Conservation (phyloP, 2,329 filamentous ascomycete species). For the Pyrenochaeta sp. region DNA sequence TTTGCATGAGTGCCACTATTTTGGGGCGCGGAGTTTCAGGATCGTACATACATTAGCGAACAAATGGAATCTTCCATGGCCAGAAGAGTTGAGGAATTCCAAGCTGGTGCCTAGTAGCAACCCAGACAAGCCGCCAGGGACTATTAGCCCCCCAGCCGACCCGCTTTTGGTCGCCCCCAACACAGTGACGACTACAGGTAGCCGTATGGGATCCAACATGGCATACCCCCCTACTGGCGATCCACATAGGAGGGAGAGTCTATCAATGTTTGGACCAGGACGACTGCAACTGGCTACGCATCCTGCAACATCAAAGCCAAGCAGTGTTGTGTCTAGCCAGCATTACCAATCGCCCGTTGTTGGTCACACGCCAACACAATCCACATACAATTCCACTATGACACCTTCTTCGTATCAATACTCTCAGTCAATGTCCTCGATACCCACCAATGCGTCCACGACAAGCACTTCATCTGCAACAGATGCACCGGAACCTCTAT, state of each 20-base stretch:
- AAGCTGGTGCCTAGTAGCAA: constrained; percentile 31
- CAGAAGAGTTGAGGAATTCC: constrained; percentile 45
- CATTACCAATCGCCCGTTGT: constrained; percentile 24
- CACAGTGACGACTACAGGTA: constrained; percentile 10
- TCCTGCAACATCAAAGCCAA: constrained; percentile 17
- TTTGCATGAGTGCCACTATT: constrained; percentile 54
- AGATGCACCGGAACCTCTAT: constrained; percentile 32
- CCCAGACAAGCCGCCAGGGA: constrained; percentile 13
- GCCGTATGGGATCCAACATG: background rate
- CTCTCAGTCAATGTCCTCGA: constrained; percentile 22
- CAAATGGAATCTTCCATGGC: constrained; percentile 55
- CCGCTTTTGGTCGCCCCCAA: constrained; percentile 26
- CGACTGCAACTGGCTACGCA: constrained; percentile 27
- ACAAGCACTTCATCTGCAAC: constrained; percentile 17
- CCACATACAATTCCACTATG: constrained; percentile 15
- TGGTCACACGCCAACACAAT: constrained; percentile 16
- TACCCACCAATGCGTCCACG: constrained; percentile 16
- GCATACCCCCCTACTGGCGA: constrained; percentile 7
- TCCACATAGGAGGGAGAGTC: constrained; percentile 32
- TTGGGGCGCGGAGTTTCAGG: constrained; percentile 53
- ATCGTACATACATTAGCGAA: constrained; percentile 54
- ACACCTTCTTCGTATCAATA: constrained; percentile 24
- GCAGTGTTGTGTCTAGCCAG: constrained; percentile 22
- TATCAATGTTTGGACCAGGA: constrained; percentile 40
- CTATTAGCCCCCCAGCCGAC: constrained; percentile 30